These are phyloP conservation scores for Byssothecium circinans DNA, from an alignment of 2,329 filamentous ascomycete species.

Conservation along the genomic window DNA sequence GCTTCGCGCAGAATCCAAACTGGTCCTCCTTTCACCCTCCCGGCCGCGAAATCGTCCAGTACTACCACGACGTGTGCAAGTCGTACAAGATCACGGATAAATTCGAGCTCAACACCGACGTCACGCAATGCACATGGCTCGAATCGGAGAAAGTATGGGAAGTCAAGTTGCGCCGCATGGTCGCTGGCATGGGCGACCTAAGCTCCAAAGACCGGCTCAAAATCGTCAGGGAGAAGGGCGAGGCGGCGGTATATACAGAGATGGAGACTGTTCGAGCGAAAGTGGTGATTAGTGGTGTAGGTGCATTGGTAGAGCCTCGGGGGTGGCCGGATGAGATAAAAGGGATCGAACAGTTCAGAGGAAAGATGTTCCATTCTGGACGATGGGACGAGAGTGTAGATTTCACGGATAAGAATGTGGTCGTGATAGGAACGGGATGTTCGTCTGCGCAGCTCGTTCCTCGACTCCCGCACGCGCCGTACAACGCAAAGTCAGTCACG, in stretches of 20 bases:
- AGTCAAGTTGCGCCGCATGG: constrained; percentile 54
- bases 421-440: constrained; percentile 62
- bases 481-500: constrained; percentile 58
- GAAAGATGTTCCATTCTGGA: constrained; percentile 60
- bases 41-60: constrained; percentile 55
- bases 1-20: constrained; percentile 55
- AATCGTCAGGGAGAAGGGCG: constrained; percentile 49
- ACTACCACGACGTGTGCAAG: constrained; percentile 57
- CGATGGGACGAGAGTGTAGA: constrained; percentile 58
- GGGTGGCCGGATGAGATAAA: constrained; percentile 54
- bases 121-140: constrained; percentile 56
- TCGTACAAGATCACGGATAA: constrained; percentile 58
- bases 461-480: constrained; percentile 49
- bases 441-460: constrained; percentile 61
- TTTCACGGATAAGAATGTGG: constrained; percentile 57
- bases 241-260: constrained; percentile 51
- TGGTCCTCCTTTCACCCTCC: constrained; percentile 56
- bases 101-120: constrained; percentile 60
- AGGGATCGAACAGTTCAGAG: constrained; percentile 57
- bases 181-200: constrained; percentile 58
- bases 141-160: constrained; percentile 59
- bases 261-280: constrained; percentile 58
- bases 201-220: constrained; percentile 51
- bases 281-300: constrained; percentile 58
- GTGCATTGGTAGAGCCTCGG: constrained; percentile 59